These are phyloP conservation scores for Kazachstania martiniae DNA, from an alignment of 805 yeast species.

Conservation along the genomic window DNA sequence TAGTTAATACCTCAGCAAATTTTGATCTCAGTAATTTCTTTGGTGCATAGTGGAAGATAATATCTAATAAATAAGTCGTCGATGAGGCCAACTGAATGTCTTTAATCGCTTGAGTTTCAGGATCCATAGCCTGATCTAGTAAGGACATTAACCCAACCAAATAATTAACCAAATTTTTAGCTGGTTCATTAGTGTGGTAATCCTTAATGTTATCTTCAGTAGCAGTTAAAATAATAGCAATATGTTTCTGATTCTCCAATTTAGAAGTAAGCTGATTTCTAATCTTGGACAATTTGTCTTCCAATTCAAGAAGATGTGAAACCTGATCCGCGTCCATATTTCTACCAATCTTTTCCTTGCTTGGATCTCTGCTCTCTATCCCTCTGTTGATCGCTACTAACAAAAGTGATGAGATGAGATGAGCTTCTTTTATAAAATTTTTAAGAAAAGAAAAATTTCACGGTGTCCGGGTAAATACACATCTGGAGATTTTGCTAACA, in stretches of 20 bases:
- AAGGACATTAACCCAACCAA: constrained; percentile 75
- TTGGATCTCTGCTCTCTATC: neutral
- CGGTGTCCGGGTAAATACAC: no score
- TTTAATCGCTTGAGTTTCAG: constrained; percentile 37
- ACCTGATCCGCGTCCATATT: constrained; percentile 27
- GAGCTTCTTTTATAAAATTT: constrained; percentile 6
- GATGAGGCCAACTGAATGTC: constrained; percentile 62
- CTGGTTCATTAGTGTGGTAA: constrained; percentile 35
- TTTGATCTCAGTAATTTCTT: constrained; percentile 57
- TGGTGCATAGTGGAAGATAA: constrained; percentile 67
- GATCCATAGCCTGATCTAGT: constrained; percentile 57
- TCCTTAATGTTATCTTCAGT: constrained; percentile 80
- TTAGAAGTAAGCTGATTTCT: constrained; percentile 69
- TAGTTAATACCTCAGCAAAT: constrained; percentile 67
- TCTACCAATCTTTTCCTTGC: neutral
- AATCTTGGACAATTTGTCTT: constrained; percentile 53
- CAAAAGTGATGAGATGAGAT: constrained; percentile 18
- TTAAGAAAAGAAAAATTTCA: no score
- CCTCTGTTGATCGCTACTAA: neutral
- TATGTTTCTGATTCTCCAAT: constrained; percentile 74
- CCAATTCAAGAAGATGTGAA: constrained; percentile 38
- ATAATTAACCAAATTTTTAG: constrained; percentile 65
- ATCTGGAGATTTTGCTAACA: no score
- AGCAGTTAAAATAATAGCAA: constrained; percentile 74
- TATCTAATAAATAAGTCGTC: constrained; percentile 70